Evolutionary conservation across 352 stramenopile genomes (phyloP).

Genomic region (Phytophthora multivora): DNA sequence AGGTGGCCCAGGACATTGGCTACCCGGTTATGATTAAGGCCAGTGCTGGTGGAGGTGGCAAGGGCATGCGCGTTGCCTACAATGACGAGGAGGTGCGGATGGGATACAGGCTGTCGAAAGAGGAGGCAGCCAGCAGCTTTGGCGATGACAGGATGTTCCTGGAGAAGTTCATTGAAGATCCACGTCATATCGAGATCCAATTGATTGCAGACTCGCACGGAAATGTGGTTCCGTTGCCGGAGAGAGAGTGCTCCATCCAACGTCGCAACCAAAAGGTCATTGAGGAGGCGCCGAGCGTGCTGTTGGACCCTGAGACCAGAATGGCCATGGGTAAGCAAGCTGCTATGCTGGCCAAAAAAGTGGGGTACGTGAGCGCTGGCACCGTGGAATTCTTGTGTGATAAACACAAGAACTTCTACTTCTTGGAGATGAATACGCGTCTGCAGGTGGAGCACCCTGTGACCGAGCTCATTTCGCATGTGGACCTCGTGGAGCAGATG

Average conservation of each 20-base stretch:
- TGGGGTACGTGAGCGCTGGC: constrained; percentile 95
- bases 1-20: constrained; percentile 92
- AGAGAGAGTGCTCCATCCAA: constrained; percentile 97
- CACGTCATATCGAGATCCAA: constrained; percentile 99
- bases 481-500: constrained; percentile 97
- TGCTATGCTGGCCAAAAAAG: constrained; percentile 89
- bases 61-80: constrained; percentile 96
- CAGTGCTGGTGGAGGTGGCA: constrained; percentile 93
- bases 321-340: constrained; percentile 86
- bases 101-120: constrained; percentile 82
- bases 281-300: constrained; percentile 92
- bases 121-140: constrained; percentile 92
- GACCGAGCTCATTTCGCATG: constrained; percentile 93
- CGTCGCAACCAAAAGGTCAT: constrained; percentile 98
- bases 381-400: constrained; percentile 98
- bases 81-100: constrained; percentile 90
- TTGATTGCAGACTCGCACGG: constrained; percentile 92
- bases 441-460: constrained; percentile 96
- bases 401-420: constrained; percentile 97
- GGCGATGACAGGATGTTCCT: constrained; percentile 96
- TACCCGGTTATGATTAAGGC: constrained; percentile 99
- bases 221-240: constrained; percentile 92
- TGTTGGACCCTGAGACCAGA: constrained; percentile 91
- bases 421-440: constrained; percentile 98
- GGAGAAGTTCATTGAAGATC: constrained; percentile 97